A percentile compares a stretch with the other conserved stretches of the same genome.
Conservation (phyloP, 768 basidiomycete genomes). For the Amyloporia xantha region DNA sequence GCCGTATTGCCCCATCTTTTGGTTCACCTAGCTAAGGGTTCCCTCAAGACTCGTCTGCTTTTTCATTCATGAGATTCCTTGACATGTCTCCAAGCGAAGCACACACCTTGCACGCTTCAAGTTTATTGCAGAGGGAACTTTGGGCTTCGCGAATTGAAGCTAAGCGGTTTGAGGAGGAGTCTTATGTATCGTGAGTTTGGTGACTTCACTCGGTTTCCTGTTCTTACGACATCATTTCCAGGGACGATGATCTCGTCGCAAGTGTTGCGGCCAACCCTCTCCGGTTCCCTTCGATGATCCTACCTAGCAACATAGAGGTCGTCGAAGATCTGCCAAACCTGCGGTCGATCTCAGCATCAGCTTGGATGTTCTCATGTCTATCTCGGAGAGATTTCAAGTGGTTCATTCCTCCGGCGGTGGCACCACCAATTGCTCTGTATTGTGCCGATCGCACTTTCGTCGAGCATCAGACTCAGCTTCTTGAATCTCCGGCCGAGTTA, state of each 20-base stretch:
- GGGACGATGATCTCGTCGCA: conserved; percentile 50
- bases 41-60: conserved; percentile 42
- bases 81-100: conserved; percentile 58
- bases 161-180: conserved; percentile 31
- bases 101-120: conserved; percentile 51
- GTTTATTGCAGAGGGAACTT: conserved; percentile 53
- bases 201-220: neutral
- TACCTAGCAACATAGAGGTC: conserved; percentile 18
- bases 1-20: too few relatives aligned
- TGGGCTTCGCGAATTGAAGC: conserved; percentile 40
- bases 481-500: conserved; percentile 68
- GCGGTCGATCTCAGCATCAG: conserved; percentile 47
- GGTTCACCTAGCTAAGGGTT: neutral
- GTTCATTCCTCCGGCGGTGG: conserved; percentile 80
- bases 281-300: conserved; percentile 26
- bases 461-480: conserved; percentile 53
- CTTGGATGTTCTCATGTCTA: conserved; percentile 74
- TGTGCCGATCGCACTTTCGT: conserved; percentile 76
- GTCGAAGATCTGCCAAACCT: conserved; percentile 47
- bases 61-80: conserved; percentile 74
- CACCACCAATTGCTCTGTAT: conserved; percentile 71
- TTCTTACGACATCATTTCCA: conserved; percentile 18
- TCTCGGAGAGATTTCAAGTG: conserved; percentile 77
- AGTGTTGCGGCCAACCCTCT: conserved; percentile 28
- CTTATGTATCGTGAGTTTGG: conserved; percentile 37